Base-by-base conservation (phyloP, 2,329 filamentous ascomycete genomes). In the Cryphonectria parasitica region DNA sequence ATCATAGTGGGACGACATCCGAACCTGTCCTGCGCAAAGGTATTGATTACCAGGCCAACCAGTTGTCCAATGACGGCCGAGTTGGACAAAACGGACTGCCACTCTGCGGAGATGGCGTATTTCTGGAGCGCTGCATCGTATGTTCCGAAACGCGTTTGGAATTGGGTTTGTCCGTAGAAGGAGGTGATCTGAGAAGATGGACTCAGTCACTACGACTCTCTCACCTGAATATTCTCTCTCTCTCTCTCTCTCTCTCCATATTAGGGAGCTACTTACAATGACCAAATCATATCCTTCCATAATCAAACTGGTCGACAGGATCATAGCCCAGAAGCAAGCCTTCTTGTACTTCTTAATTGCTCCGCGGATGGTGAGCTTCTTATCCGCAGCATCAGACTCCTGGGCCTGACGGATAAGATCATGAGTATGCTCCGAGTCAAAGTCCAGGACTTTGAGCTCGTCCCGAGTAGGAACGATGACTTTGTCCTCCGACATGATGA, bases 11-110 rank as follows among this genome's bases (percentile, higher is more conserved):
- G 75, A 13, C 79, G 75, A 63, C 79, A 80, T 0, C 81, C 81
- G 22, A 78, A 80, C 1, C 74, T 75, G 60, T 86, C 83, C 6
- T 82, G 79, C 2, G 82, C 69, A 64, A 78, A 80, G 1, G 83
- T 83, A 60, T 82, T 84, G 36, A 83, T 72, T 22, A 83, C 73
- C 1, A 85, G 77, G 0, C 85, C 84, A 1, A 83, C 52, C 3
- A 87, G 80, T 43, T 82, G 79, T 1, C 85, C 84, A 4, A 83
- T 80, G 3, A 80, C 74, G 0, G 81, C 79, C 2, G 80, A 83
- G 31, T 84, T 85, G 3, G 79, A 79, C 0, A 86, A 76, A 0
- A 80, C 83, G 0, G 83, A 80, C 72, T 86, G 84, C 85, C 84
- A 86, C 4, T 79, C 75, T 0, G 82, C 79, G 0, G 81, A 76